Conservation (phyloP, 306 rosid genomes). For the Cucurbita maxima region DNA sequence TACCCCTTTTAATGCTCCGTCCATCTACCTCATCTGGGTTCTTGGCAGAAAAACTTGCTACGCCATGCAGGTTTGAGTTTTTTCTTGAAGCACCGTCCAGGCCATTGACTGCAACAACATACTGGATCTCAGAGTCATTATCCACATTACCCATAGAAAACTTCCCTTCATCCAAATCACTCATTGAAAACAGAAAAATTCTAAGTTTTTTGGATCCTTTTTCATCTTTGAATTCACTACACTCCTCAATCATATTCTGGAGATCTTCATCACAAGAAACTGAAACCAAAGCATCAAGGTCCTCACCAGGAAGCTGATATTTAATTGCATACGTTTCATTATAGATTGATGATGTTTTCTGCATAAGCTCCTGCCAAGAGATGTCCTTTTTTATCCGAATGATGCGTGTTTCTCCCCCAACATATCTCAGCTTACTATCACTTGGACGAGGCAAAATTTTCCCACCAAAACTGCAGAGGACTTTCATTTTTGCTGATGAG, state of each 20-base stretch:
- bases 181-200: slow-evolving; percentile 47
- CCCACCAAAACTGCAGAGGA: slow-evolving; percentile 84
- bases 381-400: slow-evolving; percentile 54
- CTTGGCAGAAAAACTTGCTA: slow-evolving; percentile 28
- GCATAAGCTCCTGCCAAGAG: slow-evolving; percentile 57
- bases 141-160: slow-evolving; percentile 39
- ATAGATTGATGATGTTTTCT: slow-evolving; percentile 41
- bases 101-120: slow-evolving; percentile 68
- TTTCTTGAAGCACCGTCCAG: slow-evolving; percentile 50
- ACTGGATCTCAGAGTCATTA: slow-evolving; percentile 54
- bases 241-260: slow-evolving; percentile 77
- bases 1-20: slow-evolving; percentile 27
- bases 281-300: slow-evolving; percentile 85
- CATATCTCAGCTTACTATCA: slow-evolving; percentile 76
- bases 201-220: slow-evolving; percentile 48
- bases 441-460: slow-evolving; percentile 69
- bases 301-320: slow-evolving; percentile 96
- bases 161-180: slow-evolving; percentile 53
- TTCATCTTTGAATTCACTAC: slow-evolving; percentile 30
- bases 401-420: slow-evolving; percentile 80
- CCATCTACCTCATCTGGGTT: slow-evolving; percentile 21
- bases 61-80: slow-evolving; percentile 23
- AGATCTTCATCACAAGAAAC: slow-evolving; percentile 70
- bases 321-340: slow-evolving; percentile 41
- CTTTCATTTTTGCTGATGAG: slow-evolving; percentile 40